A percentile compares a stretch with the other conserved stretches of the same genome.
These are phyloP conservation scores for Rhynchospora breviuscula DNA, from an alignment of 176 grass and related monocot genomes.

Conservation along the genomic window DNA sequence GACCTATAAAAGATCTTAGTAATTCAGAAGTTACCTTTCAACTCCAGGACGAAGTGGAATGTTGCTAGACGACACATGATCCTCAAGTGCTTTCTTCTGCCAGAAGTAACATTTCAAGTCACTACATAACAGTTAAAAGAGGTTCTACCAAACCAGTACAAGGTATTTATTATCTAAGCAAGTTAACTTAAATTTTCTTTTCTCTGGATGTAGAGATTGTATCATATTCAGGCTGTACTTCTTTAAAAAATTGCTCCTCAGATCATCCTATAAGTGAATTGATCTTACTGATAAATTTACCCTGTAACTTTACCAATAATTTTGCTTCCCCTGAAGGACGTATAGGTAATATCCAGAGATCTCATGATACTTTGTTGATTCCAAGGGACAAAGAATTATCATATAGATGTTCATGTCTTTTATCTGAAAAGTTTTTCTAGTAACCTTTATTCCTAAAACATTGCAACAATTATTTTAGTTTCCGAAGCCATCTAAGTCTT, in stretches of 20 bases:
- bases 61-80: slow-evolving; percentile 50
- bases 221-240: background rate
- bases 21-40: slow-evolving; percentile 44
- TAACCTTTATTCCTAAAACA: too few relatives aligned
- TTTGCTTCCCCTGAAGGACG: background rate
- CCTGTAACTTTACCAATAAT: background rate
- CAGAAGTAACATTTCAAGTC: slow-evolving; percentile 20
- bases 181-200: background rate
- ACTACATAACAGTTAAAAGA: background rate
- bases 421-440: background rate
- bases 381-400: background rate
- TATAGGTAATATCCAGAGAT: background rate
- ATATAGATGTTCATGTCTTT: background rate
- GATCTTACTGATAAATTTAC: background rate
- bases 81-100: slow-evolving; percentile 83
- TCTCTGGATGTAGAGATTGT: background rate
- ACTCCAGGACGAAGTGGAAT: slow-evolving; percentile 79
- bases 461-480: background rate
- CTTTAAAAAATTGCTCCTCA: background rate
- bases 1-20: background rate
- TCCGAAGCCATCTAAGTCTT: background rate
- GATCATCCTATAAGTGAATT: background rate
- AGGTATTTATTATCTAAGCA: background rate
- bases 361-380: background rate
- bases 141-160: background rate